Evolutionary conservation across 2,329 filamentous ascomycete genomes (phyloP).

Genomic region (Alternaria sp.): DNA sequence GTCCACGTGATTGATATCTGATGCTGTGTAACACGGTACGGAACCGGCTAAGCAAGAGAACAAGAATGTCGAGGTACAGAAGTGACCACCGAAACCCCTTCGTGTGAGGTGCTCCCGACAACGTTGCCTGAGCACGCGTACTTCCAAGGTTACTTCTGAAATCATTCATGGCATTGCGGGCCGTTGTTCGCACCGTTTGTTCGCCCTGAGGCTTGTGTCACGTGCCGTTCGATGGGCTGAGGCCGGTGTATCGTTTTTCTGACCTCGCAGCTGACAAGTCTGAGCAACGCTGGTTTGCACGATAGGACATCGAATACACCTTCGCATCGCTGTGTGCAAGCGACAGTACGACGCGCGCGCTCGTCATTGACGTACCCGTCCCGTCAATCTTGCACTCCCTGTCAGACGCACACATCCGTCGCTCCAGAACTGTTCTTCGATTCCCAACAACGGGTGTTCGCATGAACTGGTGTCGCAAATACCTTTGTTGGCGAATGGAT

Average conservation of each 20-base stretch:
- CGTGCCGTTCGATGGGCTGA: neutral
- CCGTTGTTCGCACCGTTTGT: neutral
- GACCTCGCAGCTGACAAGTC: neutral
- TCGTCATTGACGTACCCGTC: slow-evolving; percentile 15
- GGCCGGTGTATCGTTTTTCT: neutral
- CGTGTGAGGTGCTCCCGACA: neutral
- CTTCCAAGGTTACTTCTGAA: neutral
- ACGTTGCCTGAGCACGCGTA: neutral
- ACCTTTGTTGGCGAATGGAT: neutral
- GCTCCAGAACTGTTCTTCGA: slow-evolving; percentile 10
- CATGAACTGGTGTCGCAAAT: slow-evolving; percentile 19
- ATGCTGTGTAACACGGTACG: slow-evolving; percentile 25
- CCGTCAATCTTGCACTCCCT: slow-evolving; percentile 21
- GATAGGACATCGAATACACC: slow-evolving; percentile 12
- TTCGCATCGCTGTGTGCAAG: slow-evolving; percentile 10
- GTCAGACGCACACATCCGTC: slow-evolving; percentile 24
- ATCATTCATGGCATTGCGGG: neutral
- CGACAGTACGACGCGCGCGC: neutral
- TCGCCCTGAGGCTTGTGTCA: neutral
- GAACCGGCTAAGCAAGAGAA: slow-evolving; percentile 9
- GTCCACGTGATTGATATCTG: slow-evolving; percentile 14
- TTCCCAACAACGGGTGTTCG: slow-evolving; percentile 10
- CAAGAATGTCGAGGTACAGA: neutral
- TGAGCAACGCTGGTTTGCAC: neutral
- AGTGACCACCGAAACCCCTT: neutral